Percentiles rank a stretch among this genome's conserved stretches.
These are phyloP conservation scores for Buxus sempervirens DNA, from an alignment of 164 flowering plant species.

Conservation along the genomic window DNA sequence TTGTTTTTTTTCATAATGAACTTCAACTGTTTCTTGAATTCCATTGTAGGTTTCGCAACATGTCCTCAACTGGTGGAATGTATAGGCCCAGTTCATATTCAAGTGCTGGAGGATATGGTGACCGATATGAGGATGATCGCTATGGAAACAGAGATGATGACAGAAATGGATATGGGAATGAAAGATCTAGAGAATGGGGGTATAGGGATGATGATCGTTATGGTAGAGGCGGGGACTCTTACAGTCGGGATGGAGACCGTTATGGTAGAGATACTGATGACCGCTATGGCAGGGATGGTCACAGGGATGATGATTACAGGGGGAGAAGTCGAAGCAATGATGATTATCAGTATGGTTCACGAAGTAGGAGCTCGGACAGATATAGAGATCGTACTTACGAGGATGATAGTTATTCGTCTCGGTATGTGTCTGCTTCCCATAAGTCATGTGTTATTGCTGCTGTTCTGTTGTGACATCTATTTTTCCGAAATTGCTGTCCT, in stretches of 20 bases:
- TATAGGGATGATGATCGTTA: conserved; percentile 70
- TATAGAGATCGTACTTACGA: conserved; percentile 59
- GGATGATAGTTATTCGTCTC: conserved; percentile 80
- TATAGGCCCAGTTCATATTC: conserved; percentile 58
- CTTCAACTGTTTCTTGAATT: not conserved
- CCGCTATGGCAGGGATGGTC: conserved; percentile 58
- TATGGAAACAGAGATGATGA: conserved; percentile 65
- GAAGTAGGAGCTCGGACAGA: conserved; percentile 72
- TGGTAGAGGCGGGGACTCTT: conserved; percentile 56
- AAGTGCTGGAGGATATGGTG: conserved; percentile 57
- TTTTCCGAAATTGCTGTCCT: too few species aligned
- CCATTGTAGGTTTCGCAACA: conserved; percentile 48
- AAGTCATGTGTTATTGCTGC: not conserved
- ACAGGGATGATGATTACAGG: conserved; percentile 62
- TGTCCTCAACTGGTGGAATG: conserved; percentile 68
- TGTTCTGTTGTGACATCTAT: too few species aligned
- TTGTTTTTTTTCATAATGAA: not conserved
- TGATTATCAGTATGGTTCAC: conserved; percentile 53
- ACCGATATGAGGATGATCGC: conserved; percentile 59
- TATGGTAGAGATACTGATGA: conserved; percentile 60
- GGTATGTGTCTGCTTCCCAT: conserved; percentile 39
- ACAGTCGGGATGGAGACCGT: conserved; percentile 61
- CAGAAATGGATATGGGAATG: conserved; percentile 73
- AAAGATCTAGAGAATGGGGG: conserved; percentile 44
- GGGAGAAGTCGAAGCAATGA: conserved; percentile 67